Evolutionary conservation across 495 filamentous ascomycete species (phyloP).

Genomic region (Aspergillus steynii): DNA sequence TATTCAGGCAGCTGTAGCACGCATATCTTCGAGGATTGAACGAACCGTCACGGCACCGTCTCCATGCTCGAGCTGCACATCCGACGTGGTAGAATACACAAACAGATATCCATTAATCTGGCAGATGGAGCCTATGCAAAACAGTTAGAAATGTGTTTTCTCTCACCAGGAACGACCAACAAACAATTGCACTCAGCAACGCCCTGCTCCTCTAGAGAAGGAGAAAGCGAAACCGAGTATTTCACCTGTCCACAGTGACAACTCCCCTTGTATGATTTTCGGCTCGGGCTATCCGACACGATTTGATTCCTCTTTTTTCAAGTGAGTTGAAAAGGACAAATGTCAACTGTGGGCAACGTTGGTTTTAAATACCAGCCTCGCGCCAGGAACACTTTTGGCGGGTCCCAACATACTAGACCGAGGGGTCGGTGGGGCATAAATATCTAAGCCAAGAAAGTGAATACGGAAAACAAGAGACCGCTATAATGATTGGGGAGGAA

Average conservation of each 20-base stretch:
- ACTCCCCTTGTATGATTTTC: slow-evolving; percentile 26
- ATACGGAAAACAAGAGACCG: too few relatives aligned
- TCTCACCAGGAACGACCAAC: background rate
- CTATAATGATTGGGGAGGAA: background rate
- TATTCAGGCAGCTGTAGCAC: too few relatives aligned
- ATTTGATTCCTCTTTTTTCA: background rate
- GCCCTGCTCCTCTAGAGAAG: slow-evolving; percentile 26
- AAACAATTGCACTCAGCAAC: slow-evolving; percentile 41
- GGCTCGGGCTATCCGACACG: background rate
- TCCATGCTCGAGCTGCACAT: slow-evolving; percentile 27
- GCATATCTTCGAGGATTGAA: background rate
- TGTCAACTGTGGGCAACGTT: background rate
- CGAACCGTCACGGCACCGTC: slow-evolving; percentile 22
- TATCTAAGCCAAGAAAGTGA: too few relatives aligned
- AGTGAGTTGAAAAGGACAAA: background rate
- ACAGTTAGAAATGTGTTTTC: background rate
- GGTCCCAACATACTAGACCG: background rate
- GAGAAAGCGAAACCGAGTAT: slow-evolving; percentile 29
- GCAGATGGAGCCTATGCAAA: slow-evolving; percentile 36
- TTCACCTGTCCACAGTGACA: slow-evolving; percentile 39
- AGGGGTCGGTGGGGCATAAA: background rate
- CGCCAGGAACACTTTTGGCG: background rate
- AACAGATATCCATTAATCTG: slow-evolving; percentile 41
- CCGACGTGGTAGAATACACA: slow-evolving; percentile 33
- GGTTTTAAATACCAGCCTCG: background rate